Evolutionary conservation across 331 rosid species (phyloP).

Genomic region (Malus hybrid): DNA sequence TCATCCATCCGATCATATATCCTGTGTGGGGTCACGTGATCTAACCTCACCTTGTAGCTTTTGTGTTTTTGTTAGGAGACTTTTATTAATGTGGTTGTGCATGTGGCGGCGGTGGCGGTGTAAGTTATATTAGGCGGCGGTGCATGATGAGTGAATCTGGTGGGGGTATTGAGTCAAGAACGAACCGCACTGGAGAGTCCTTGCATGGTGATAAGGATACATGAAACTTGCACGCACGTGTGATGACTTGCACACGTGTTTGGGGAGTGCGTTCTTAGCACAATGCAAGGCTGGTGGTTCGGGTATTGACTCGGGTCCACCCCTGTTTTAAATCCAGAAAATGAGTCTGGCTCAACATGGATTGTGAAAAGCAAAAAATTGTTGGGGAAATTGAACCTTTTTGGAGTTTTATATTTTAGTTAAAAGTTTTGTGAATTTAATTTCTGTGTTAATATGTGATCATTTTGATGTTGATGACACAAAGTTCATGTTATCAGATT

Average conservation of each 20-base stretch:
- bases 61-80: background rate
- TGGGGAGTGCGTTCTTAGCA: background rate
- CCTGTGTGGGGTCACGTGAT: background rate
- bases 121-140: background rate
- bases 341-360: slow-evolving; percentile 11
- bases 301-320: slow-evolving; percentile 74
- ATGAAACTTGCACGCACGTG: background rate
- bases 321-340: slow-evolving; percentile 21
- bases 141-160: background rate
- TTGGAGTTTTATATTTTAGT: background rate
- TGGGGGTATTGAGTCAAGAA: slow-evolving; percentile 96
- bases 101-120: background rate
- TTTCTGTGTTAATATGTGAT: background rate
- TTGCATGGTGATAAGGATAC: slow-evolving; percentile 50
- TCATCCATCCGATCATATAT: background rate
- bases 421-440: background rate
- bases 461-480: background rate
- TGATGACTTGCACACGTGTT: background rate
- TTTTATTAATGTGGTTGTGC: slow-evolving; percentile 4
- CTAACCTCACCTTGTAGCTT: background rate
- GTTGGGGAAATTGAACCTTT: background rate
- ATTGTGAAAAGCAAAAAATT: background rate
- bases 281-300: slow-evolving; percentile 87
- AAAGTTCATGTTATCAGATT: background rate
- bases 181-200: slow-evolving; percentile 76